Conservation (phyloP, 257 asterid genomes). For the Leptodermis oblonga region DNA sequence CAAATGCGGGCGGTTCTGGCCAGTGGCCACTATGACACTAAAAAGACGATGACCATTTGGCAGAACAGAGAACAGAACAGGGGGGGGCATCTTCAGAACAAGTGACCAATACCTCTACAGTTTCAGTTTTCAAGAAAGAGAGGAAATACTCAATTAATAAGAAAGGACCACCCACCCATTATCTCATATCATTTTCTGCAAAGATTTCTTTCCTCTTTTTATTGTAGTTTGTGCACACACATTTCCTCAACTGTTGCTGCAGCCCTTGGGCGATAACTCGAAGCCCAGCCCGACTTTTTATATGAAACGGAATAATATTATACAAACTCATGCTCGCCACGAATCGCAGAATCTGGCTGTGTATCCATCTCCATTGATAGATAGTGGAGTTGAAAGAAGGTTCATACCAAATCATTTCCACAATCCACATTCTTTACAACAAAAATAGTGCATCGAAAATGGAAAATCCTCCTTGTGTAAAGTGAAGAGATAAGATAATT, state of each 20-base stretch:
- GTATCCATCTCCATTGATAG: background rate
- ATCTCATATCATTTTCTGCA: background rate
- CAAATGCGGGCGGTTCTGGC: background rate
- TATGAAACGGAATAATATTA: background rate
- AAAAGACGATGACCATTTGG: background rate
- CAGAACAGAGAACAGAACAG: conserved; percentile 9
- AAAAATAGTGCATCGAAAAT: too few species aligned
- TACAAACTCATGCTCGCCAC: background rate
- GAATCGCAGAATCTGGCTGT: background rate
- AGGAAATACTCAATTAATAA: background rate
- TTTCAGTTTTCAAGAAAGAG: background rate
- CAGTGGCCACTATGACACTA: background rate
- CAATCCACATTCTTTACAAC: background rate
- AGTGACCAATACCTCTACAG: conserved; percentile 5
- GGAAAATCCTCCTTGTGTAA: background rate
- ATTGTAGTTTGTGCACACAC: background rate
- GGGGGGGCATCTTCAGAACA: conserved; percentile 2
- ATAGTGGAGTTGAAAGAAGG: background rate
- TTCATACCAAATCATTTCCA: background rate
- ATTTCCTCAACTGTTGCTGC: background rate
- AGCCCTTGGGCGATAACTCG: too few species aligned
- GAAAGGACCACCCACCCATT: background rate
- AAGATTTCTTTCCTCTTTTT: background rate
- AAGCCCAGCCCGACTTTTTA: too few species aligned
- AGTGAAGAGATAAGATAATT: conserved; percentile 7